Evolutionary conservation across 495 filamentous ascomycete genomes (phyloP), one percentile per base, ranked within the genome.

Genomic region (Penicillium psychrofluorescens): DNA sequence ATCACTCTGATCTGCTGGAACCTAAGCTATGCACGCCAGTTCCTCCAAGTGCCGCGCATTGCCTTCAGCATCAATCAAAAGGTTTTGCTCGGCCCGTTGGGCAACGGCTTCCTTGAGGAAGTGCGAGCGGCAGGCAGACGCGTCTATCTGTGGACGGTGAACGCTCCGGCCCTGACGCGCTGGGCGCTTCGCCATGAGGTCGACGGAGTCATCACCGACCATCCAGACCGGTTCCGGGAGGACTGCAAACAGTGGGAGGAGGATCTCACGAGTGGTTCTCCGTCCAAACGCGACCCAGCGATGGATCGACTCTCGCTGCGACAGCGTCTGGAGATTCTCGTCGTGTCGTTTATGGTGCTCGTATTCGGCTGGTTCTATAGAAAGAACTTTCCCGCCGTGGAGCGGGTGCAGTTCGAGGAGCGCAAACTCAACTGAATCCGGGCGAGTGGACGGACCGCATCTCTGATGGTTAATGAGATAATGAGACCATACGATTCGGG

Each of bases 141-240:
- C 10, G 62, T 95, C 7, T 85, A 79, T 53, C 68, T 78, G 1
- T 97, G 90, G 90, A 95, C 91, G 0, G 86, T 95, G 14, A 94
- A 96, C 50, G 77, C 82, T 4, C 74, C 76, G 41, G 59, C 64
- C 10, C 69, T 76, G 56, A 95, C 95, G 89, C 68, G 77, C 53
- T 91, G 86, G 85, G 66, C 76, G 37, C 74, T 83, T 28, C 60
- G 64, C 15, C 58, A 70, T 10, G 53, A 56, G n/a, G 54, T 80
- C 0, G 76, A 81, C 45, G 78, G 74, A 0, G 67, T 80, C 1
- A 72, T 83, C 27, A 80, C 79, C 11, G 80, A 84, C 44, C 67
- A 82, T 35, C 78, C 77, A 0, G 64, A 34, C 11, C 38, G 35
- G 31, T 55, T 41, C 34, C 38, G 31, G 10, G 13, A 46, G 7